Evolutionary conservation across 768 basidiomycete species (phyloP), one percentile per base, ranked within the genome.

Genomic region (Phlegmacium glaucopus): DNA sequence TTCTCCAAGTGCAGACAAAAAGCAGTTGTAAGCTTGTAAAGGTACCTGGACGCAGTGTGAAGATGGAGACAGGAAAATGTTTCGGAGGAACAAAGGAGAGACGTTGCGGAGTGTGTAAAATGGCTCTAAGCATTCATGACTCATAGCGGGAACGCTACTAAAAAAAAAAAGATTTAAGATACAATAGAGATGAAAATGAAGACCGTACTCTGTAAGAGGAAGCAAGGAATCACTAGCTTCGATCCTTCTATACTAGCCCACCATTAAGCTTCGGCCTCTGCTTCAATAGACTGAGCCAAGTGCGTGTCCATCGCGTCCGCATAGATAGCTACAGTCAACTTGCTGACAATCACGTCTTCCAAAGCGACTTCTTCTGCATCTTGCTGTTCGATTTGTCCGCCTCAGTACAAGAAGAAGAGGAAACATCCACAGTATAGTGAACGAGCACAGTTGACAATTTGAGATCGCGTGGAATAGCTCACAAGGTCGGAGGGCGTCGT

Each of bases 261-360:
- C 87, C 88, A 96, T 38, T 87, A 80, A 15, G 88, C 81, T 57
- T 93, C 90, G 6, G 74, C 65, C 56, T 94, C 91, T 10, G 83
- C 79, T 28, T 80, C 63, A 8, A 79, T 71, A 1, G 93, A 89
- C 57, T 90, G 81, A 9, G 70, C 59, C 49, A 95, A 63, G 48
- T 83, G 80, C 16, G 70, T 58, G 51, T 90, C 79, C 57, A 94
- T 65, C 1, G 81, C 75, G 45, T 85, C 76, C 4, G 80, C 70
- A 58, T 91, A 92, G 12, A 89, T 50, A 7, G 74, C 75, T 5
- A 81, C 71, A 1, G 79, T 66, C 5, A 85, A 55, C 58, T 74
- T 80, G 30, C 68, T 63, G 6, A 79, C 51, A 10, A 84, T 68
- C 10, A 72, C 75, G 16, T 65, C 61, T 51, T 68, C 68, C 38